Evolutionary conservation across 768 basidiomycete genomes (phyloP).

Genomic region (Auriscalpium vulgare): DNA sequence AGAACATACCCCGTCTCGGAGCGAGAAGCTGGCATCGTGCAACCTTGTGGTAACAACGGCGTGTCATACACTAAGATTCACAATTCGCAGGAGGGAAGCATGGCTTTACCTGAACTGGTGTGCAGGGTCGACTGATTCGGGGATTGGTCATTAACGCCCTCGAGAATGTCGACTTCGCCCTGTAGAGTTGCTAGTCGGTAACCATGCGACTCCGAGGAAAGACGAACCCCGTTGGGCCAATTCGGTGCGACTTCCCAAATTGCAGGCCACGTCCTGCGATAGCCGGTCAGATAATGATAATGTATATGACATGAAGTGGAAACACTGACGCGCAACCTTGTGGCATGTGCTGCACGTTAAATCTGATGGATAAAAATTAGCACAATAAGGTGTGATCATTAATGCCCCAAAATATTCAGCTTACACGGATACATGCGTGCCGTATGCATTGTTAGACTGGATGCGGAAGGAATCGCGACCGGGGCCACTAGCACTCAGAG

Average conservation of each 20-base stretch:
- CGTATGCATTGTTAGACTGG: constrained; percentile 5
- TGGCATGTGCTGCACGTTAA: constrained; percentile 53
- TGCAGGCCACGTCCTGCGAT: constrained; percentile 40
- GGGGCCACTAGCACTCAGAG: constrained; percentile 1
- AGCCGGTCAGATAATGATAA: constrained; percentile 1
- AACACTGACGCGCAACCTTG: constrained; percentile 46
- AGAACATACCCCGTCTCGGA: constrained; percentile 38
- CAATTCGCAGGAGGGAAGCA: neutral
- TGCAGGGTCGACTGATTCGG: constrained; percentile 51
- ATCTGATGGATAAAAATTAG: constrained; percentile 19
- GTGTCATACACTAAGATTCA: neutral
- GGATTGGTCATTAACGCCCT: constrained; percentile 49
- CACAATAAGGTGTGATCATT: neutral
- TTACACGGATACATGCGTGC: constrained; percentile 32
- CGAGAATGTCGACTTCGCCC: constrained; percentile 48
- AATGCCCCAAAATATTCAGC: constrained; percentile 11
- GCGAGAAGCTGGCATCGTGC: constrained; percentile 43
- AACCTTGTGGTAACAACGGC: constrained; percentile 29
- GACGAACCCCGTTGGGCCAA: constrained; percentile 41
- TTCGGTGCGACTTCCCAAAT: constrained; percentile 43
- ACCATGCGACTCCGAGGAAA: constrained; percentile 5
- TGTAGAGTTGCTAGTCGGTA: constrained; percentile 20
- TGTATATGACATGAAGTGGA: constrained; percentile 6
- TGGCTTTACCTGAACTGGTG: constrained; percentile 30
- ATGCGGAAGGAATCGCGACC: constrained; percentile 13